These are phyloP conservation scores for Thermothelomyces thermophilus DNA, from an alignment of 2,329 filamentous ascomycete species.

Conservation along the genomic window DNA sequence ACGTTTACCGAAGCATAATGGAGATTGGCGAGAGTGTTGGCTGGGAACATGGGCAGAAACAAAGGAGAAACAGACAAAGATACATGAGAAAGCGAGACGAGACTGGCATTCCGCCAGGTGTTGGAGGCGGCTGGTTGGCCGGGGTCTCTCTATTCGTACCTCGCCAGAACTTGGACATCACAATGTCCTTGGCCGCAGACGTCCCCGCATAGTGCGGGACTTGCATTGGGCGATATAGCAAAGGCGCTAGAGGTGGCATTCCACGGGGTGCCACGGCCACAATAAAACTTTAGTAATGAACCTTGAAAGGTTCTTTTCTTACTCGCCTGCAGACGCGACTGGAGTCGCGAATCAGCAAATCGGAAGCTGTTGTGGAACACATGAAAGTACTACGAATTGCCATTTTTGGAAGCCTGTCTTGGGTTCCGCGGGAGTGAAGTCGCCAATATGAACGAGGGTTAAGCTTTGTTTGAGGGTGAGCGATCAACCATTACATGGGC, in stretches of 20 bases:
- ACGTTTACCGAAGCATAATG: neutral
- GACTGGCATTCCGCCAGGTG: neutral
- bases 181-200: constrained; percentile 7
- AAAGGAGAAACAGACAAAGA: constrained; percentile 1
- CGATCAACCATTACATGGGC: no score
- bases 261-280: neutral
- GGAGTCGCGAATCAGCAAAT: neutral
- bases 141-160: neutral
- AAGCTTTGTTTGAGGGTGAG: no score
- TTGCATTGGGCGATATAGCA: constrained; percentile 4
- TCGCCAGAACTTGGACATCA: constrained; percentile 1
- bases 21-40: constrained; percentile 1
- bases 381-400: no score
- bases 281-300: neutral
- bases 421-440: no score
- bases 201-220: constrained; percentile 2
- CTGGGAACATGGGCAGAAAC: neutral
- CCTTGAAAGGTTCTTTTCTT: neutral
- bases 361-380: no score
- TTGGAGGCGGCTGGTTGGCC: constrained; percentile 2
- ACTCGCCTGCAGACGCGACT: neutral
- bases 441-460: no score
- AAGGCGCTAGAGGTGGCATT: constrained; percentile 16
- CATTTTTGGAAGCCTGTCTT: no score
- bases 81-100: neutral